Base-by-base conservation (phyloP, 352 stramenopile species). In the Pythium coloratum region DNA sequence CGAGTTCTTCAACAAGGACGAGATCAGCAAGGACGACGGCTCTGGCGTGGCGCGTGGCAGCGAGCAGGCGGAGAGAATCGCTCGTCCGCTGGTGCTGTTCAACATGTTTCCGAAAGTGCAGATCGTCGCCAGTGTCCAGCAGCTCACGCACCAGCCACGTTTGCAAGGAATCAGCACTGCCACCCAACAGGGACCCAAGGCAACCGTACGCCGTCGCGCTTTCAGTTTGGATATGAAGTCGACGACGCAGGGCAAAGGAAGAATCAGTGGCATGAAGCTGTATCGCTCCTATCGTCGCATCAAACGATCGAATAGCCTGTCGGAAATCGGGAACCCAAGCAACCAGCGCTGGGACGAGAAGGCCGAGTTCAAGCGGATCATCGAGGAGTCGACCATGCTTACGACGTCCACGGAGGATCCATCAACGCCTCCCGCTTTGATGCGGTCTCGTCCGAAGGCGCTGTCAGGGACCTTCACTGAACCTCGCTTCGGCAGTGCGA, bases 31-130 rank as follows among this genome's bases (percentile, higher is more conserved):
- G 33, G 86, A 94, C 32, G 68, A 74, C 34, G 55, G 44, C 2
- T 33, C 59, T 2, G 47, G 28, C 3, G 44, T 51, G 13, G 75
- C 82, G 33, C 73, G 71, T 16, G 69, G 77, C 28, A 90, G 57
- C 33, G 82, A 91, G 34, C 76, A 85, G 42, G 68, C 73, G 1
- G 82, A 92, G 50, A 89, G 88, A 51, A 62, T 60, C 49, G 70
- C 62, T 14, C 74, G 85, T n/a, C 69, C 80, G 0, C 64, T 79
- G 1, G 64, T 76, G 34, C 67, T 95, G 12, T 95, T 92, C 63
- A 83, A 76, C 50, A 93, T 95, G 81, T 95, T 95, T 30, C 88
- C 88, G 0, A 94, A 91, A 60, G 88, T 94, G 9, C 84, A 93
- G 56, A 94, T 95, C 53, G 84, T 93, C 30, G 73, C 84, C 10